Percentiles rank a stretch among this genome's conserved stretches.
These are phyloP conservation scores for Penicillium cinerascens DNA, from an alignment of 495 filamentous ascomycete species.

Conservation along the genomic window DNA sequence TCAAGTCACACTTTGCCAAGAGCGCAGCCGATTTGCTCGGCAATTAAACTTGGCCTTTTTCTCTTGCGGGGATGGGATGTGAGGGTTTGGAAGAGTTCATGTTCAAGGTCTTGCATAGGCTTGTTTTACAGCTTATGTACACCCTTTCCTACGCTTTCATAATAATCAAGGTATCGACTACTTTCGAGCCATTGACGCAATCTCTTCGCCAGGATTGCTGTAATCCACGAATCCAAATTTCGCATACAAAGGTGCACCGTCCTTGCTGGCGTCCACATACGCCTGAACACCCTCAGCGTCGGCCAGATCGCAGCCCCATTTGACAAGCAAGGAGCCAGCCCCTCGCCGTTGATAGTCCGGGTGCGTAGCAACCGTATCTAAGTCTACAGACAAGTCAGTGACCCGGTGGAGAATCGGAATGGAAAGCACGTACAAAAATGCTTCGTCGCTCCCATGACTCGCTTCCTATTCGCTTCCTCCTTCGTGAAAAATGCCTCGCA, in stretches of 20 bases:
- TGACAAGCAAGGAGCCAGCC: conserved; percentile 46
- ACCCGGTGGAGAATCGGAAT: not conserved
- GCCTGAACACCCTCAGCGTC: conserved; percentile 29
- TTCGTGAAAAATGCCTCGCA: conserved; percentile 18
- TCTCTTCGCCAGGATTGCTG: conserved; percentile 13
- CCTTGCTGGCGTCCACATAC: conserved; percentile 34
- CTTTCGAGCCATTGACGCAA: conserved; percentile 16
- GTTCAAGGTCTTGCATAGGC: too few species aligned
- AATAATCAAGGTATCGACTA: not conserved
- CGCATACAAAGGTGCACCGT: conserved; percentile 25
- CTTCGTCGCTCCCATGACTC: conserved; percentile 25
- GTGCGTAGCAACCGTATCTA: conserved; percentile 49
- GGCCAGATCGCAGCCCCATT: conserved; percentile 48
- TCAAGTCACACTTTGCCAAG: too few species aligned
- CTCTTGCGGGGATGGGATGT: not conserved
- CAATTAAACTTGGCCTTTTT: not conserved
- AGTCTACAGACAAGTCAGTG: conserved; percentile 22
- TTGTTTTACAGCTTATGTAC: too few species aligned
- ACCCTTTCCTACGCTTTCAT: not conserved
- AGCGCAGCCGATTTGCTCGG: not conserved
- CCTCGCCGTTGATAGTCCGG: conserved; percentile 47
- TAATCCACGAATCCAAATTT: conserved; percentile 32
- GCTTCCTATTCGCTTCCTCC: conserved; percentile 16
- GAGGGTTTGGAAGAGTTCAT: too few species aligned
- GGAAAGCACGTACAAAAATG: conserved; percentile 21